Evolutionary conservation across 2,329 filamentous ascomycete species (phyloP).

Genomic region (Colletotrichum tofieldiae): DNA sequence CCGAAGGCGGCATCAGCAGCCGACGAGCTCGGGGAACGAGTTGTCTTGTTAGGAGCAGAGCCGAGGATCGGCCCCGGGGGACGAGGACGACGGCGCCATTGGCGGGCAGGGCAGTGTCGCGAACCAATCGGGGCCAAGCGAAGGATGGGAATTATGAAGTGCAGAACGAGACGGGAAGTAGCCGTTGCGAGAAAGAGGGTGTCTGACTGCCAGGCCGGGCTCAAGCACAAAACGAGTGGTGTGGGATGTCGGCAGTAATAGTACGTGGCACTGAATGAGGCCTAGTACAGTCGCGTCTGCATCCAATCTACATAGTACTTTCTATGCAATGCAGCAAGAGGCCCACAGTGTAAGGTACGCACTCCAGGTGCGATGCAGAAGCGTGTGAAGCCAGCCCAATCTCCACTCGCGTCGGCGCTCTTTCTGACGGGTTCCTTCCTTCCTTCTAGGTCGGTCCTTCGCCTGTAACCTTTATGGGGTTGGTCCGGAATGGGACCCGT

Average conservation of each 20-base stretch:
- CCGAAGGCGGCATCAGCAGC: too few species aligned
- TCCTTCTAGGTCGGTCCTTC: not conserved
- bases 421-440: not conserved
- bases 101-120: not conserved
- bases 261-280: conserved; percentile 1
- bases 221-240: not conserved
- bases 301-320: conserved; percentile 29
- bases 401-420: not conserved
- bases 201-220: not conserved
- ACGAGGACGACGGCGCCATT: not conserved
- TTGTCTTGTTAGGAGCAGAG: not conserved
- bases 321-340: conserved; percentile 28
- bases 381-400: not conserved
- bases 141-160: not conserved
- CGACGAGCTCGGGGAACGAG: not conserved
- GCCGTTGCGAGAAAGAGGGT: not conserved
- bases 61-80: not conserved
- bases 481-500: not conserved
- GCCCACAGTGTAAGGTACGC: conserved; percentile 17
- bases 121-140: not conserved
- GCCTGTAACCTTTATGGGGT: not conserved
- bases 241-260: too few species aligned
- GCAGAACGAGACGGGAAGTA: conserved; percentile 2
- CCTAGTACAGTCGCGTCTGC: conserved; percentile 15
- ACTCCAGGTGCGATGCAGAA: conserved; percentile 1